phyloP scores from a whole-genome alignment of 148 eudicot species.

The Beta vulgaris region DNA sequence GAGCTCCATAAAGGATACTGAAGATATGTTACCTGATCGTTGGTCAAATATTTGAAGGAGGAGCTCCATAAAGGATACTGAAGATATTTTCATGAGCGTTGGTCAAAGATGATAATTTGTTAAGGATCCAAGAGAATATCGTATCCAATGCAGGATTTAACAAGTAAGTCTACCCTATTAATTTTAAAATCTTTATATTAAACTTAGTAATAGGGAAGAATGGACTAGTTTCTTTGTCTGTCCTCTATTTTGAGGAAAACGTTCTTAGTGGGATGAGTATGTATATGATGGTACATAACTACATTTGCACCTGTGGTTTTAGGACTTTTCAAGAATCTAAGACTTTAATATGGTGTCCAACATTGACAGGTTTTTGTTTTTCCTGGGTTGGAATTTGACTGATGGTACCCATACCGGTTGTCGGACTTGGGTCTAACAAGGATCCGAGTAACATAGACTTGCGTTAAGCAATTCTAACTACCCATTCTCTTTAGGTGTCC shows the following conservation, averaged over 20 bases:
- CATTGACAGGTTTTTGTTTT: not conserved
- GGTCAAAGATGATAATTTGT: slow-evolving; percentile 18
- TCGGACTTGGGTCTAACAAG: not conserved
- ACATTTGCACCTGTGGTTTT: too few species aligned
- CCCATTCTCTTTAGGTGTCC: not conserved
- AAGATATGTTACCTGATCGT: too few species aligned
- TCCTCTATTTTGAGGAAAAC: not conserved
- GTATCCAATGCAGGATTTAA: slow-evolving; percentile 16
- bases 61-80: not conserved
- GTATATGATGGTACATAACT: too few species aligned
- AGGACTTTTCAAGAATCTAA: not conserved
- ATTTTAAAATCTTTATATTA: not conserved
- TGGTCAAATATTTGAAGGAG: too few species aligned
- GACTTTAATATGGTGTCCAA: not conserved
- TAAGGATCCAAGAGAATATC: slow-evolving; percentile 11
- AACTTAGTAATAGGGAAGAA: not conserved
- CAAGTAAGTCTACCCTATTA: slow-evolving; percentile 17
- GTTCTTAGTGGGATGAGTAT: too few species aligned
- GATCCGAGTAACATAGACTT: not conserved
- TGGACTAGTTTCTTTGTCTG: not conserved
- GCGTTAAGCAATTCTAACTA: not conserved
- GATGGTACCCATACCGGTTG: not conserved
- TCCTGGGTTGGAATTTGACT: too few species aligned
- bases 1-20: not conserved
- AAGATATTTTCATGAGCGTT: not conserved